phyloP scores from a whole-genome alignment of 768 basidiomycete species.

The Gymnopilus dilepis region DNA sequence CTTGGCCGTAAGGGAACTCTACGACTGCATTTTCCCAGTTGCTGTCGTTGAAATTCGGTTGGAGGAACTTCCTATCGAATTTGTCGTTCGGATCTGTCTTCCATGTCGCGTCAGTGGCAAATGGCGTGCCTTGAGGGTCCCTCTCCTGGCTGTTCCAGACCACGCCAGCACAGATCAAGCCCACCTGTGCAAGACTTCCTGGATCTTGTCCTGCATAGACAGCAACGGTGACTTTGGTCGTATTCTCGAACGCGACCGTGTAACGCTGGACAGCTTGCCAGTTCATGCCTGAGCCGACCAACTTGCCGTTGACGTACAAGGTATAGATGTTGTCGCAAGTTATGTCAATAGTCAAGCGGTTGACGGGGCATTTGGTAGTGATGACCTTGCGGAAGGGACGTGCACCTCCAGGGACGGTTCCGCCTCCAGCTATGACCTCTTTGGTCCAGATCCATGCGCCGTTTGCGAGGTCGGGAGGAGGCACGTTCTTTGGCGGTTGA shows the following conservation, averaged over 20 bases:
- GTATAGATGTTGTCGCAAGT: conserved; percentile 31
- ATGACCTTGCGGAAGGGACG: conserved; percentile 37
- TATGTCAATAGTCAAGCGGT: conserved; percentile 30
- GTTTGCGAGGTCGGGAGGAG: conserved; percentile 5
- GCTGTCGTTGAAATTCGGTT: background rate
- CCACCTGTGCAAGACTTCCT: background rate
- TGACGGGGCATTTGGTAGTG: conserved; percentile 21
- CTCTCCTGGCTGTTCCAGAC: conserved; percentile 9
- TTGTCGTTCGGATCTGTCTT: background rate
- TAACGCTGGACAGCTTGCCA: conserved; percentile 11
- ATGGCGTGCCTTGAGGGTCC: background rate
- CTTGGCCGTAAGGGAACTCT: background rate
- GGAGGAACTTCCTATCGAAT: background rate
- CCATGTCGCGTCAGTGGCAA: conserved; percentile 6
- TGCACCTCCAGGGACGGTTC: conserved; percentile 22
- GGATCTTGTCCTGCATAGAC: conserved; percentile 14
- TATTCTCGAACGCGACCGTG: conserved; percentile 12
- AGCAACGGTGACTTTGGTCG: conserved; percentile 14
- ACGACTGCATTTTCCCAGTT: background rate
- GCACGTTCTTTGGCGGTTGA: background rate
- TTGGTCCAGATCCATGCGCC: conserved; percentile 37
- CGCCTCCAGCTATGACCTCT: conserved; percentile 23
- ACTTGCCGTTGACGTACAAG: conserved; percentile 34
- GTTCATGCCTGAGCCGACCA: conserved; percentile 29
- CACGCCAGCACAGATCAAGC: conserved; percentile 4